A percentile compares a stretch with the other conserved stretches of the same genome.
These are phyloP conservation scores for Albophoma yamanashiensis DNA, from an alignment of 2,329 filamentous ascomycete genomes.

Conservation along the genomic window DNA sequence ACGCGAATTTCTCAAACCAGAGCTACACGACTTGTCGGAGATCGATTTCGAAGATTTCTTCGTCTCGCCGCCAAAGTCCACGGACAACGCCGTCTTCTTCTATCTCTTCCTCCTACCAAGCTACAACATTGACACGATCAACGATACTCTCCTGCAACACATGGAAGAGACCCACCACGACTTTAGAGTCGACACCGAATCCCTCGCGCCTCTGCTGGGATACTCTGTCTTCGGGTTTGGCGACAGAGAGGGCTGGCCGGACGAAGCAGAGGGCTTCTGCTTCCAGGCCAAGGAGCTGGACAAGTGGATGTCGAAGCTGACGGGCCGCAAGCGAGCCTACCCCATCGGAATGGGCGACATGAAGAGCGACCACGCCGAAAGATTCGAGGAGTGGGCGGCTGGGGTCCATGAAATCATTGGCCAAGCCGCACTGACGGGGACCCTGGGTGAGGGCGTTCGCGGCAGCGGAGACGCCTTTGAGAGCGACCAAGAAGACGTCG, in stretches of 20 bases:
- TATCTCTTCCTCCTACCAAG: constrained; percentile 81
- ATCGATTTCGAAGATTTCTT: constrained; percentile 93
- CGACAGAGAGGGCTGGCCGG: constrained; percentile 85
- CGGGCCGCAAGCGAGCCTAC: constrained; percentile 73
- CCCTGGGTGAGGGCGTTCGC: constrained; percentile 52
- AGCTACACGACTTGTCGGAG: constrained; percentile 69
- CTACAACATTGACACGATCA: constrained; percentile 90
- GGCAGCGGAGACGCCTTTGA: constrained; percentile 78
- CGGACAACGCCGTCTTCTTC: constrained; percentile 51
- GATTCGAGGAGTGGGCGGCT: constrained; percentile 65
- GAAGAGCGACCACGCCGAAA: constrained; percentile 57
- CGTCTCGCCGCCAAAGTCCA: constrained; percentile 57
- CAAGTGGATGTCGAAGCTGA: constrained; percentile 95
- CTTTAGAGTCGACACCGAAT: constrained; percentile 87
- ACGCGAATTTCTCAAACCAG: constrained; percentile 40
- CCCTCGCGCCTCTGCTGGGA: constrained; percentile 64
- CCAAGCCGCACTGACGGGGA: constrained; percentile 49
- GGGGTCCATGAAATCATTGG: constrained; percentile 64
- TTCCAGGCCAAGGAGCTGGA: constrained; percentile 86
- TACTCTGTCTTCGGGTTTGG: constrained; percentile 94
- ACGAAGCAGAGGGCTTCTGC: constrained; percentile 83
- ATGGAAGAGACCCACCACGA: constrained; percentile 90
- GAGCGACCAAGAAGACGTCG: constrained; percentile 66
- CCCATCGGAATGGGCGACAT: constrained; percentile 82
- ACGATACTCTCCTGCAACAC: constrained; percentile 79